Percentiles rank a stretch among this genome's conserved stretches.
These are phyloP conservation scores for Acanthamoeba royreba DNA, from an alignment of 208 protist genomes.

Conservation along the genomic window DNA sequence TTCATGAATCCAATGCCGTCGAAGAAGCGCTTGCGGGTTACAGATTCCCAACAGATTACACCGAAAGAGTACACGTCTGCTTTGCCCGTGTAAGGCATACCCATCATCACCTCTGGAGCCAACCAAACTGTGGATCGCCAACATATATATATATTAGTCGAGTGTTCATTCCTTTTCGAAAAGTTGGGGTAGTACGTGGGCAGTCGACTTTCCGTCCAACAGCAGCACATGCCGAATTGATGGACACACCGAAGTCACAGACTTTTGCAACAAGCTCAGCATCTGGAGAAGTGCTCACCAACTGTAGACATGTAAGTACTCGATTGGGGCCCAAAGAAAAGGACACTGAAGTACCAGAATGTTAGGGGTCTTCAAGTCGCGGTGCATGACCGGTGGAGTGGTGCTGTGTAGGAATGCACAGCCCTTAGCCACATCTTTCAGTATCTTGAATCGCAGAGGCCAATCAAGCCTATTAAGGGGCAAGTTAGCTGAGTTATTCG, in stretches of 20 bases:
- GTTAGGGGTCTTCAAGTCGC: constrained; percentile 66
- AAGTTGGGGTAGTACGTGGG: not conserved
- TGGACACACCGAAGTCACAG: not conserved
- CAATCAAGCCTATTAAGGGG: not conserved
- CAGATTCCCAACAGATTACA: constrained; percentile 2
- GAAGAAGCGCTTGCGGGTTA: constrained; percentile 54
- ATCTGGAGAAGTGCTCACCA: not conserved
- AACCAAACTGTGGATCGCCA: constrained; percentile 47
- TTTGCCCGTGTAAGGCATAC: constrained; percentile 44
- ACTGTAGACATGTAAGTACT: too few relatives aligned
- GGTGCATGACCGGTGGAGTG: constrained; percentile 62
- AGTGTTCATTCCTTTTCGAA: not conserved
- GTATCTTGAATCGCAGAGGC: constrained; percentile 51
- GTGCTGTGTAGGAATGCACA: constrained; percentile 60
- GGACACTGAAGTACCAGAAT: constrained; percentile 47
- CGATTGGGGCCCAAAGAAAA: too few relatives aligned
- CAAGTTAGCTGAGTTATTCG: too few relatives aligned
- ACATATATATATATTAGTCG: too few relatives aligned
- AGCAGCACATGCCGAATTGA: not conserved
- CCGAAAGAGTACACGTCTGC: constrained; percentile 45
- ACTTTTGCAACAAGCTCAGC: constrained; percentile 29
- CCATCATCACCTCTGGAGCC: constrained; percentile 31
- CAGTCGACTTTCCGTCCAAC: constrained; percentile 28
- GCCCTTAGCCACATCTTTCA: constrained; percentile 63
- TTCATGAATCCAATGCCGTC: constrained; percentile 56